Percentiles rank a stretch among this genome's conserved stretches.
phyloP scores from a whole-genome alignment of 768 basidiomycete species.

The Cystofilobasidium ferigula region DNA sequence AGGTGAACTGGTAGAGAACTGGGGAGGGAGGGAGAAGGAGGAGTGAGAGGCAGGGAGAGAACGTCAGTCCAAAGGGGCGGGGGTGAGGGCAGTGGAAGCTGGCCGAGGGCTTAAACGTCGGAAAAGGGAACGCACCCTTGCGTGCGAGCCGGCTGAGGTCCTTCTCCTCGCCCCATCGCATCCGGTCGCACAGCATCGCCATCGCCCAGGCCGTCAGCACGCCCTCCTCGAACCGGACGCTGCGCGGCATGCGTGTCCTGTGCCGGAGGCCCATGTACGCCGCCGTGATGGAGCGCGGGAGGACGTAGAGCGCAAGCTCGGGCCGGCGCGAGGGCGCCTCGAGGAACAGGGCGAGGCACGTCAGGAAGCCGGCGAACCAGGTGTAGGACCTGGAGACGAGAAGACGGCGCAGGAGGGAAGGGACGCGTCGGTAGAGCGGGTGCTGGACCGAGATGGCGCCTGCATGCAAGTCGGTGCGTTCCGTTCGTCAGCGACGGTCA shows the following conservation, averaged over 20 bases:
- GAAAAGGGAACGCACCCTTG: background rate
- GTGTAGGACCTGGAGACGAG: slow-evolving; percentile 7
- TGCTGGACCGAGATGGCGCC: slow-evolving; percentile 16
- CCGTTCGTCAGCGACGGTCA: background rate
- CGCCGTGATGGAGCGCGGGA: slow-evolving; percentile 10
- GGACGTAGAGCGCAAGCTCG: slow-evolving; percentile 25
- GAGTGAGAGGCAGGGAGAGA: too few relatives aligned
- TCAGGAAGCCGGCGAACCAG: slow-evolving; percentile 20
- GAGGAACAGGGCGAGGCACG: slow-evolving; percentile 8
- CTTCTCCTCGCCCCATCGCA: slow-evolving; percentile 5
- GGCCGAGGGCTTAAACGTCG: too few relatives aligned
- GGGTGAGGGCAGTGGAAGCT: too few relatives aligned
- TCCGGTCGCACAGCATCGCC: slow-evolving; percentile 19
- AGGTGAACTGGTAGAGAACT: slow-evolving; percentile 2
- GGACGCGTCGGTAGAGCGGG: background rate
- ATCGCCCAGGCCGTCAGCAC: slow-evolving; percentile 18
- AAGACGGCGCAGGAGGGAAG: background rate
- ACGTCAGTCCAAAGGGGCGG: too few relatives aligned
- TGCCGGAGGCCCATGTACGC: slow-evolving; percentile 2
- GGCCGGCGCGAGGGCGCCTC: slow-evolving; percentile 13
- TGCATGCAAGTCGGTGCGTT: background rate
- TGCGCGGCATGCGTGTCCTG: background rate
- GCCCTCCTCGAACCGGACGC: slow-evolving; percentile 17
- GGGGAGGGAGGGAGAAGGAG: background rate
- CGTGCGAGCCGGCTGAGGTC: background rate